Conservation (phyloP, 2,329 filamentous ascomycete species). For the Monosporascus sp. region DNA sequence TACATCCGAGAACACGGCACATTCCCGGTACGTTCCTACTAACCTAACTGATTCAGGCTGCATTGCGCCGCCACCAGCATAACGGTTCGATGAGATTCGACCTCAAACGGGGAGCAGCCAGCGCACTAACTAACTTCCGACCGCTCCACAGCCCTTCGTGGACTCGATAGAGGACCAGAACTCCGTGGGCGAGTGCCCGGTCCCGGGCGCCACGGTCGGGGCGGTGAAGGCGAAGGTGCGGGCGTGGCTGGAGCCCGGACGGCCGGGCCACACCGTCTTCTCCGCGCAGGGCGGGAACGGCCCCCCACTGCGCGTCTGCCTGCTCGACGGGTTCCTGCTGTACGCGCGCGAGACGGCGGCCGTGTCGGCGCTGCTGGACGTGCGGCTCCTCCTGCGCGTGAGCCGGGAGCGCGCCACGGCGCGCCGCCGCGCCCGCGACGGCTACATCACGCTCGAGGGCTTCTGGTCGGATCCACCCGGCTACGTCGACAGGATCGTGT, state of each 20-base stretch:
- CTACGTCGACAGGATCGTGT: constrained; percentile 91
- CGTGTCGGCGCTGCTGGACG: constrained; percentile 51
- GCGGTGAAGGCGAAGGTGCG: constrained; percentile 42
- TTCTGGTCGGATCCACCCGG: constrained; percentile 95
- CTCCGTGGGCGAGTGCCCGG: constrained; percentile 51
- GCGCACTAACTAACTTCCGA: constrained; percentile 11
- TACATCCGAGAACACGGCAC: constrained; percentile 67
- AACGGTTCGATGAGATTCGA: too few species aligned
- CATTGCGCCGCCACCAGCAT: constrained; percentile 1
- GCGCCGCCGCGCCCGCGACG: constrained; percentile 63
- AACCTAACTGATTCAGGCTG: constrained; percentile 20
- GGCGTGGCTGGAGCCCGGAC: constrained; percentile 40
- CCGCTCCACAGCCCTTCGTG: constrained; percentile 37
- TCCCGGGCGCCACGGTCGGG: constrained; percentile 42
- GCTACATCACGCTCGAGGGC: constrained; percentile 78
- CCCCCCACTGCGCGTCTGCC: constrained; percentile 48
- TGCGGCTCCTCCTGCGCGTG: constrained; percentile 74
- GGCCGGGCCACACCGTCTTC: constrained; percentile 34
- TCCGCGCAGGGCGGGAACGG: constrained; percentile 2
- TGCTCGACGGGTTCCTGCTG: constrained; percentile 87
- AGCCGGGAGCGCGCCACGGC: constrained; percentile 59
- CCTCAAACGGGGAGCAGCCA: too few species aligned
- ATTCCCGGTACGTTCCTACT: constrained; percentile 48
- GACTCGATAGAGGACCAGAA: constrained; percentile 61
- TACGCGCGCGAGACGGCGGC: constrained; percentile 56